Percentiles rank a stretch among this genome's conserved stretches.
These are phyloP conservation scores for Kalaharituber pfeilii DNA, from an alignment of 2,329 filamentous ascomycete genomes.

Conservation along the genomic window DNA sequence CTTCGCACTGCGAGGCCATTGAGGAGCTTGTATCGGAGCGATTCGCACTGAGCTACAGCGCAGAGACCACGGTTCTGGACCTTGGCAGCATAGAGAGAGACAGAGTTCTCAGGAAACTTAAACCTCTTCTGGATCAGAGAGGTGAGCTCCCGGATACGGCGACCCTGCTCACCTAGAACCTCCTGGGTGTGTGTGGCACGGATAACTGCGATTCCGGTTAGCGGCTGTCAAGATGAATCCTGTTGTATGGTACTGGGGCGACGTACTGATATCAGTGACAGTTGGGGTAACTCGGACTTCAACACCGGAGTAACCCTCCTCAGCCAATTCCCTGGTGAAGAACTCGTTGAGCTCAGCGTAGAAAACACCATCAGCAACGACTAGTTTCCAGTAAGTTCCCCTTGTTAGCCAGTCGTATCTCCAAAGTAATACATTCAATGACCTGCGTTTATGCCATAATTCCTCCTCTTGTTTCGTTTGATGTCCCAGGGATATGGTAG, in stretches of 20 bases:
- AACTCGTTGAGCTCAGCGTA: conserved; percentile 99
- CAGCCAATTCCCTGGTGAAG: conserved; percentile 99
- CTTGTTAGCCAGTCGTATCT: neutral
- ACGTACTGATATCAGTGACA: conserved; percentile 89
- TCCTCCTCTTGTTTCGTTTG: neutral
- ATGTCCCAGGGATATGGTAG: neutral
- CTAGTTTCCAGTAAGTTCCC: neutral
- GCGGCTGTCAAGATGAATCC: neutral
- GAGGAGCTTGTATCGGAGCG: conserved; percentile 98
- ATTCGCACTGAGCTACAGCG: conserved; percentile 99
- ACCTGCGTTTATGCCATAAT: neutral
- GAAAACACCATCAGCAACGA: conserved; percentile 97
- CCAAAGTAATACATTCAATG: neutral
- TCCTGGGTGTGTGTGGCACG: conserved; percentile 99
- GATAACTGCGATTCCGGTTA: conserved; percentile 44
- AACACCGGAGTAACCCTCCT: conserved; percentile 99
- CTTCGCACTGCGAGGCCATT: conserved; percentile 97
- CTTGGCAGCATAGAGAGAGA: conserved; percentile 99
- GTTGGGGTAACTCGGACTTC: conserved; percentile 99
- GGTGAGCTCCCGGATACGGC: conserved; percentile 99
- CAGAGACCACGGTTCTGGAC: conserved; percentile 99
- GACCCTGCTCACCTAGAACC: conserved; percentile 98
- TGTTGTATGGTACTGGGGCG: conserved; percentile 3
- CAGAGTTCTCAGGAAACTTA: conserved; percentile 99
- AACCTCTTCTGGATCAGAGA: conserved; percentile 99